These are phyloP conservation scores for Parachaetomium inaequale DNA, from an alignment of 495 filamentous ascomycete genomes.

Conservation along the genomic window DNA sequence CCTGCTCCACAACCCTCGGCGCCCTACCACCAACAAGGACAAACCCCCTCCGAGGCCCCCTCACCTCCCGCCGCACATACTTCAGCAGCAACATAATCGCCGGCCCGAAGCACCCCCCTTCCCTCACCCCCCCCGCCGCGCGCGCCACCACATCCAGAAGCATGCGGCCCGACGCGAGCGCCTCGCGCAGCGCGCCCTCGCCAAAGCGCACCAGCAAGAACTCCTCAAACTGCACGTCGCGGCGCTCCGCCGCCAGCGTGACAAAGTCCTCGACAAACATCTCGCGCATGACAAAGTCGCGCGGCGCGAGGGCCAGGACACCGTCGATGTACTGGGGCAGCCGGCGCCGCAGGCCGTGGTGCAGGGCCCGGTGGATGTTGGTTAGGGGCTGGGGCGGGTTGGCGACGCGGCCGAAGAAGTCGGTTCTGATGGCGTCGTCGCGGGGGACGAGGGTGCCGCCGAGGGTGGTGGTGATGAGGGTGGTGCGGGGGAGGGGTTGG, in stretches of 20 bases:
- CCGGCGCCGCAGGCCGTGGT: not conserved
- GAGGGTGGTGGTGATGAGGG: not conserved
- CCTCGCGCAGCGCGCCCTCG: not conserved
- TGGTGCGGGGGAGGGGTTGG: too few relatives aligned
- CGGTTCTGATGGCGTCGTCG: not conserved
- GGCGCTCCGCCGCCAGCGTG: not conserved
- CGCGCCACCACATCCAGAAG: not conserved
- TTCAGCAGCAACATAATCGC: too few relatives aligned
- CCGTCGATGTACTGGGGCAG: not conserved
- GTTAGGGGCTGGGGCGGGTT: not conserved
- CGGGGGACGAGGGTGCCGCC: not conserved
- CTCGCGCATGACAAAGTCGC: not conserved
- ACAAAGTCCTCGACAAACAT: not conserved
- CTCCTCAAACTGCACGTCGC: not conserved
- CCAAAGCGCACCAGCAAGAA: not conserved
- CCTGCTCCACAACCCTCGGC: too few relatives aligned
- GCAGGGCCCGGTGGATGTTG: not conserved
- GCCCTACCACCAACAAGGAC: too few relatives aligned
- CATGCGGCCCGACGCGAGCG: not conserved
- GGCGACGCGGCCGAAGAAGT: not conserved
- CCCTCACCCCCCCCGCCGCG: too few relatives aligned
- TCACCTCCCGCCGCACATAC: too few relatives aligned
- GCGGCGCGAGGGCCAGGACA: not conserved
- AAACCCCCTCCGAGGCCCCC: too few relatives aligned
- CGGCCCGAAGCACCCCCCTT: too few relatives aligned